Evolutionary conservation across 108 stramenopile genomes (phyloP).

Genomic region (Craspedostauros australis): DNA sequence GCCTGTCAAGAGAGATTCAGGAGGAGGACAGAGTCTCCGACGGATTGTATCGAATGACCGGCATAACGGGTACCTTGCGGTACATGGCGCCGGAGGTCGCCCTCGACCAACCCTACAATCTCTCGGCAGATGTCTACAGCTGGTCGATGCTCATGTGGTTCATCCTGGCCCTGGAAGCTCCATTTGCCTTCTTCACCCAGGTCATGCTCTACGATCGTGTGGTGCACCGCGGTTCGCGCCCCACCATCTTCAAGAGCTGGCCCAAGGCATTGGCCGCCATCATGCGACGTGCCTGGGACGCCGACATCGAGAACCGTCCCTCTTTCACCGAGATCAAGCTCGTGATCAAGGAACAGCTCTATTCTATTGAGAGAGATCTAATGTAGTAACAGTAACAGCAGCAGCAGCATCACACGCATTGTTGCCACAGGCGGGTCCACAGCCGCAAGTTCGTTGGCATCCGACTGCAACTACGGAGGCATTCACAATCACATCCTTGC

Average conservation of each 20-base stretch:
- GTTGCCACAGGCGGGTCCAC: too few relatives aligned
- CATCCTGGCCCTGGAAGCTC: conserved; percentile 47
- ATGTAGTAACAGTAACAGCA: too few relatives aligned
- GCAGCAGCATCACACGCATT: too few relatives aligned
- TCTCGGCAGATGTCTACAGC: conserved; percentile 45
- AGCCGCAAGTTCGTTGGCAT: too few relatives aligned
- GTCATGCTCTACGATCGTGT: conserved; percentile 30
- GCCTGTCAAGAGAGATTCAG: conserved; percentile 36
- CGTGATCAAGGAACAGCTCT: too few relatives aligned
- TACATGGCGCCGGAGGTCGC: conserved; percentile 56
- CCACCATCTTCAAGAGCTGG: conserved; percentile 42
- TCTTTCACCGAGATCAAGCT: conserved; percentile 49
- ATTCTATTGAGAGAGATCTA: too few relatives aligned
- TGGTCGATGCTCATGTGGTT: conserved; percentile 51
- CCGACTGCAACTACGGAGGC: too few relatives aligned
- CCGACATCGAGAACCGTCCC: conserved; percentile 28
- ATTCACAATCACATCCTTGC: too few relatives aligned
- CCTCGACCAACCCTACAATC: conserved; percentile 34
- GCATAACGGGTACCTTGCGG: conserved; percentile 43
- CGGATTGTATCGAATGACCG: conserved; percentile 29
- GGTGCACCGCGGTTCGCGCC: conserved; percentile 30
- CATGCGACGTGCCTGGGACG: conserved; percentile 48
- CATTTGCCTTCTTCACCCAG: conserved; percentile 29
- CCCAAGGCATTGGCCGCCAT: conserved; percentile 34
- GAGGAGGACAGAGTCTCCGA: too few relatives aligned